Base-by-base conservation (phyloP, 2,329 filamentous ascomycete genomes). In the Beauveria bassiana region DNA sequence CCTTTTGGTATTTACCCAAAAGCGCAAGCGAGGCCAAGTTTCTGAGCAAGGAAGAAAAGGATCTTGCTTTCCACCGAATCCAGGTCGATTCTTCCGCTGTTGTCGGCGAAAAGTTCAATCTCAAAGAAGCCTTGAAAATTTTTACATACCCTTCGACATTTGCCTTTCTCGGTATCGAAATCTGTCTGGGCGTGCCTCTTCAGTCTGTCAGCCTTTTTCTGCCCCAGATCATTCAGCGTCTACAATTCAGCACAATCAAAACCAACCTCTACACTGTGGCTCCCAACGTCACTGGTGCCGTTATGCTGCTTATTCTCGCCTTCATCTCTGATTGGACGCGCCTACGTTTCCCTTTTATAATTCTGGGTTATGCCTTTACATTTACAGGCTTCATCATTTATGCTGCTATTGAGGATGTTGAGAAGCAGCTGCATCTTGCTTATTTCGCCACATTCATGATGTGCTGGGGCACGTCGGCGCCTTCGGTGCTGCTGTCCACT, bases 191-290 rank as follows among this genome's bases (percentile, higher is more conserved):
- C 38, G 82, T 86, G 5, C 82, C 82, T 1, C 71, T 85, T 9
- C 82, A 85, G 69, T 79, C 76, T 4, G 82, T 85, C 18, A 69
- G 73, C 2, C 74, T 84, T 3, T 84, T 83, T 69, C 69, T 85
- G 61, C 81, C 82, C 0, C 81, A 84, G 66, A 85, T 85, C 66
- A 77, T 84, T 20, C 70, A 73, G 63, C 73, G 80, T 4, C 71
- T 85, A 1, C 76, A 78, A 3, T 80, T 78, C 65, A 73, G 73
- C 46, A 75, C 77, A 2, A 74, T 84, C 66, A 81, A 79, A 70
- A 92, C 89, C 0, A 93, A 95, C 68, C 79, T 93, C 0, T 92
- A 90, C 74, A 93, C 90, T 0, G 89, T 93, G 0, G 90, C 90
- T 0, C 90, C 90, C 1, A 93, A 93, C 67, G 81, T 91, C 51